phyloP scores from a whole-genome alignment of 192 early-diverging fungal genomes.

The Gigaspora rosea region DNA sequence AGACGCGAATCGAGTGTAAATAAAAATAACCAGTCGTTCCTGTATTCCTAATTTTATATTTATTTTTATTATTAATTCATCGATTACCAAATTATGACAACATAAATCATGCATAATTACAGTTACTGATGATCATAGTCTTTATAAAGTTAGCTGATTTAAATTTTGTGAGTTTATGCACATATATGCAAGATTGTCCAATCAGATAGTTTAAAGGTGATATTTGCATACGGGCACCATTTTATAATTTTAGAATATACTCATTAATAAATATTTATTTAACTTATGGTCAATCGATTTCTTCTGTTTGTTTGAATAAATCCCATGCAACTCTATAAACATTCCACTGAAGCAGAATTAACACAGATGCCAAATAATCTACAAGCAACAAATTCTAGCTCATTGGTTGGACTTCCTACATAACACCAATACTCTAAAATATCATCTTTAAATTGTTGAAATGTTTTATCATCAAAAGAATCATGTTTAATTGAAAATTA shows the following conservation, averaged over 20 bases:
- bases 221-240: no score
- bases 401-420: not conserved
- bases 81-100: no score
- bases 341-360: constrained; percentile 13
- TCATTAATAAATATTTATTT: not conserved
- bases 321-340: not conserved
- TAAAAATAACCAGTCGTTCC: no score
- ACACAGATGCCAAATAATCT: constrained; percentile 17
- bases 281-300: not conserved
- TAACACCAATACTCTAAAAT: constrained; percentile 3
- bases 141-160: no score
- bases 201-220: no score
- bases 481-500: not conserved
- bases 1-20: no score
- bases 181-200: no score
- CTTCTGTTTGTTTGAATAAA: not conserved
- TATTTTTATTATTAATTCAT: not conserved
- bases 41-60: not conserved
- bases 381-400: constrained; percentile 6
- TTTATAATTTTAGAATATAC: not conserved
- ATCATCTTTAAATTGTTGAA: constrained; percentile 10
- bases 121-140: no score
- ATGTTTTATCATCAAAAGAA: constrained; percentile 11
- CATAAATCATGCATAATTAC: no score
- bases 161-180: no score